Percentiles rank a stretch among this genome's conserved stretches.
phyloP scores from a whole-genome alignment of 805 yeast genomes.

The Allodekkera sacchari region DNA sequence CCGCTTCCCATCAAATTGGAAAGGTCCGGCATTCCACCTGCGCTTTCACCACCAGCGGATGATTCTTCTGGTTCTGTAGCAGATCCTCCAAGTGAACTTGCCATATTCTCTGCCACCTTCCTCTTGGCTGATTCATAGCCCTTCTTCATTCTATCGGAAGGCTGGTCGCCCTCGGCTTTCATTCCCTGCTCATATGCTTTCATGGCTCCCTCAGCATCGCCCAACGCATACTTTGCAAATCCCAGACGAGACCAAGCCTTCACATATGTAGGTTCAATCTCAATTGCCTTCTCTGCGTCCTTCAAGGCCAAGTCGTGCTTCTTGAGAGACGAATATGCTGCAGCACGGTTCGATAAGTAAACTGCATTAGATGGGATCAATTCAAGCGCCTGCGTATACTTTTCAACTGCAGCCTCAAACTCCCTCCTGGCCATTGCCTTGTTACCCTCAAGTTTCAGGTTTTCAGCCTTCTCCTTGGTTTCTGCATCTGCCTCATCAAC shows the following conservation, averaged over 20 bases:
- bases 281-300: constrained; percentile 80
- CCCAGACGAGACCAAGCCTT: constrained; percentile 96
- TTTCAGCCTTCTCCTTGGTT: constrained; percentile 68
- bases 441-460: constrained; percentile 80
- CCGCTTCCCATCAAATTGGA: constrained; percentile 39
- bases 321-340: constrained; percentile 78
- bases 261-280: constrained; percentile 69
- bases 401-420: constrained; percentile 60
- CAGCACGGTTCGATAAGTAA: constrained; percentile 90
- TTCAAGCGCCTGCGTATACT: constrained; percentile 75
- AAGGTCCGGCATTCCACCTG: constrained; percentile 28
- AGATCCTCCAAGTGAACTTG: constrained; percentile 26
- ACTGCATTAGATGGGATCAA: constrained; percentile 68
- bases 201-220: constrained; percentile 84
- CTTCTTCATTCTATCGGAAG: constrained; percentile 82
- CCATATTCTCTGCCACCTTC: constrained; percentile 72
- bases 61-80: constrained; percentile 19
- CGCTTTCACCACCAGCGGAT: constrained; percentile 62
- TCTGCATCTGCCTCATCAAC: constrained; percentile 42
- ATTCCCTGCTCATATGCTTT: constrained; percentile 86
- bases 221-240: constrained; percentile 86
- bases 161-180: constrained; percentile 76
- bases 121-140: constrained; percentile 92
- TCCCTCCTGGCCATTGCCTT: constrained; percentile 74
- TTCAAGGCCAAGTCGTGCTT: constrained; percentile 69